Base-by-base conservation (phyloP, 495 filamentous ascomycete species). In the Rostrohypoxylon terebratum region DNA sequence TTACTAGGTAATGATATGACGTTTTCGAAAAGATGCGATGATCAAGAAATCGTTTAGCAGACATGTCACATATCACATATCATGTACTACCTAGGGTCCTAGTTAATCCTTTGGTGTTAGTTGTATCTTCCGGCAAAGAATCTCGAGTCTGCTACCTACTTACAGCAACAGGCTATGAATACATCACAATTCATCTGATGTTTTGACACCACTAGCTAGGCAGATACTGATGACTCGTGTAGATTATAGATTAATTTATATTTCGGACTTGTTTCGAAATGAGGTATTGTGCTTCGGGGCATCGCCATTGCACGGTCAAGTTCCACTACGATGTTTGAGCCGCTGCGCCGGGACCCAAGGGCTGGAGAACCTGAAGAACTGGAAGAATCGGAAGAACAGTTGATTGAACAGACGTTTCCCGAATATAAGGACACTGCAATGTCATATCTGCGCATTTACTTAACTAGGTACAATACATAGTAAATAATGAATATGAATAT, bases 1-100 rank as follows among this genome's bases (percentile, higher is more conserved):
- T 20, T 66, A 47, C 42, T 38, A 5, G n/a, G n/a, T n/a, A n/a
- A n/a, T n/a, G n/a, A 66, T 40, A 33, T 21, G 21, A 20, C 28
- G 47, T 42, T 31, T n/a, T 4, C 1, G 4, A 8, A 40, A 25
- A 6, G 36, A 42, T 51, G 20, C 36, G 33, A 59, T 7, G 55
- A 25, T 33, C 8, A 42, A 13, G n/a, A 45, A 11, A 44, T 57
- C 18, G 13, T 28, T 34, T 7, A 33, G 25, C 9, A n/a, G 25
- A 14, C 3, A 16, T 54, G 1, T n/a, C n/a, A 1, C n/a, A 20
- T 20, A 6, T 45, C 6, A 45, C 16, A n/a, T n/a, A n/a, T n/a
- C n/a, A n/a, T n/a, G n/a, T n/a, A n/a, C n/a, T n/a, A n/a, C n/a
- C n/a, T n/a, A n/a, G n/a, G n/a, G n/a, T n/a, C n/a, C n/a, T n/a